phyloP scores from a whole-genome alignment of 306 rosid genomes.

The Vicia faba region DNA sequence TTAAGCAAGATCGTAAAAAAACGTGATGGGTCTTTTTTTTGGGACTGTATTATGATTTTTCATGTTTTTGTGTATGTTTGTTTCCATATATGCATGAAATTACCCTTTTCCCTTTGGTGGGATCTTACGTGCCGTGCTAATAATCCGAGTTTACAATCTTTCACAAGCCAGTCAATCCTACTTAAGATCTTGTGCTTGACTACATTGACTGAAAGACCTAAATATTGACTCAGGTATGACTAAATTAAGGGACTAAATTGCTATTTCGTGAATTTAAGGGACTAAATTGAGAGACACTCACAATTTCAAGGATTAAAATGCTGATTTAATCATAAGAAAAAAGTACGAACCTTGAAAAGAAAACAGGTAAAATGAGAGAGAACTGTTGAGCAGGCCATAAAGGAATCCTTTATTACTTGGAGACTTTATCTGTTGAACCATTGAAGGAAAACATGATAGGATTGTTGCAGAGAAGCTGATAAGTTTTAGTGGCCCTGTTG shows the following conservation, averaged over 20 bases:
- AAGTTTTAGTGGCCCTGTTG: conserved; percentile 63
- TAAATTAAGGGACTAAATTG: not conserved
- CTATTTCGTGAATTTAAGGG: not conserved
- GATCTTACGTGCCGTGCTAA: too few species aligned
- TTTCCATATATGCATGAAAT: too few species aligned
- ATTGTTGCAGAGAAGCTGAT: conserved; percentile 72
- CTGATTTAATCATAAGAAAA: not conserved
- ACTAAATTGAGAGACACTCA: not conserved
- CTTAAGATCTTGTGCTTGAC: too few species aligned
- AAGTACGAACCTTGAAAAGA: conserved; percentile 81
- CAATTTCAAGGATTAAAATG: not conserved
- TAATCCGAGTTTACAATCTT: too few species aligned
- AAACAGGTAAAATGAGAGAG: conserved; percentile 83
- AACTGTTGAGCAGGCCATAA: conserved; percentile 75
- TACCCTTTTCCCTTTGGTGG: too few species aligned
- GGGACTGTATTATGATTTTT: too few species aligned
- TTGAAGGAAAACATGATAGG: conserved; percentile 75
- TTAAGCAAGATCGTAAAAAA: too few species aligned
- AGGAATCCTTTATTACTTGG: conserved; percentile 84
- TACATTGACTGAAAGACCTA: not conserved
- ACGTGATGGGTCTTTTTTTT: too few species aligned
- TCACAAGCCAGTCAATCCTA: too few species aligned
- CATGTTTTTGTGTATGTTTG: too few species aligned
- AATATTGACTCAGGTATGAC: not conserved
- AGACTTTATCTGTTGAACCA: conserved; percentile 80